A percentile compares a stretch with the other conserved stretches of the same genome.
phyloP scores from a whole-genome alignment of 2,329 filamentous ascomycete genomes.

The Blastomyces emzantsi region DNA sequence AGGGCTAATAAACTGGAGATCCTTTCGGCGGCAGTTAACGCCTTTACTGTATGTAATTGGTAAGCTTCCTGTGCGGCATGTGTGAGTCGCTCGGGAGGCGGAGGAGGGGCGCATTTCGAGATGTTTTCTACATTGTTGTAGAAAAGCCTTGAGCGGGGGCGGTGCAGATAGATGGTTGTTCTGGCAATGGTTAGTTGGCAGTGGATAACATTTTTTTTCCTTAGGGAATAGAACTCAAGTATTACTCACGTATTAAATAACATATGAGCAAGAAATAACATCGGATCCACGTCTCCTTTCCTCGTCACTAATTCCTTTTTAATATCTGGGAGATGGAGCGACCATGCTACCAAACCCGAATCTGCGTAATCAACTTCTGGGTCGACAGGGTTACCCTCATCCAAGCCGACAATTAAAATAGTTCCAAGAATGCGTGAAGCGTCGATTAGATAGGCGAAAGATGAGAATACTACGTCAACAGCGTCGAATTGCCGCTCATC shows the following conservation, averaged over 20 bases:
- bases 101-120: slow-evolving; percentile 9
- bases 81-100: not conserved
- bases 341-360: slow-evolving; percentile 32
- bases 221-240: not conserved
- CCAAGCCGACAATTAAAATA: slow-evolving; percentile 19
- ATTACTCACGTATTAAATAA: slow-evolving; percentile 44
- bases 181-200: not conserved
- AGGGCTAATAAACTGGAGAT: slow-evolving; percentile 2
- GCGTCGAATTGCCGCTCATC: slow-evolving; percentile 26
- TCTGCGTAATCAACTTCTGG: slow-evolving; percentile 25
- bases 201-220: not conserved
- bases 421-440: slow-evolving; percentile 20
- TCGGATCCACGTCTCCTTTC: slow-evolving; percentile 45
- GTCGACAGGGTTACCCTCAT: slow-evolving; percentile 18
- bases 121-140: slow-evolving; percentile 3
- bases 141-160: slow-evolving; percentile 4
- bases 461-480: slow-evolving; percentile 23
- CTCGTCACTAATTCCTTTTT: slow-evolving; percentile 38
- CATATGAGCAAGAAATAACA: slow-evolving; percentile 81
- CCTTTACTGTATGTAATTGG: slow-evolving; percentile 6
- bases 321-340: slow-evolving; percentile 29
- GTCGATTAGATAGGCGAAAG: slow-evolving; percentile 29
- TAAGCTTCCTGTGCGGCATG: slow-evolving; percentile 7
- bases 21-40: slow-evolving; percentile 2
- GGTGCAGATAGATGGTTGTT: slow-evolving; percentile 8